phyloP scores from a whole-genome alignment of 192 early-diverging fungal species.

The Physocladia obscura region DNA sequence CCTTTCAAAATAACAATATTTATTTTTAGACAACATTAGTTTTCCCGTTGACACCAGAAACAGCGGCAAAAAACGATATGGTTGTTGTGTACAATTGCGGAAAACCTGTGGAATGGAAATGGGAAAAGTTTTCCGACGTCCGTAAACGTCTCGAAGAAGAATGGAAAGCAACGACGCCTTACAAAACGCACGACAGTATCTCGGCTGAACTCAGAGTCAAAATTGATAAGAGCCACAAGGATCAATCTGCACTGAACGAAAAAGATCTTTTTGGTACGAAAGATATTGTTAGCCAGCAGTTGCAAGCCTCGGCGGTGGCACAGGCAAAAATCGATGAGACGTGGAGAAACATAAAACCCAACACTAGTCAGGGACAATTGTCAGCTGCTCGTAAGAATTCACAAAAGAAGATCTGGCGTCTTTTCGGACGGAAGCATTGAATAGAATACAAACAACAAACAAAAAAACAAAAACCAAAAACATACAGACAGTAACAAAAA shows the following conservation, averaged over 20 bases:
- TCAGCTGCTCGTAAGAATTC: too few species aligned
- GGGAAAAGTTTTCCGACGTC: constrained; percentile 28
- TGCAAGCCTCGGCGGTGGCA: too few species aligned
- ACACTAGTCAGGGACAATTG: too few species aligned
- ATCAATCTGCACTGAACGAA: background rate
- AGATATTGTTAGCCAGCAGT: background rate
- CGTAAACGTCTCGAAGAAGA: constrained; percentile 17
- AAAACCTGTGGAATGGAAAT: background rate
- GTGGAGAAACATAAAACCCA: too few species aligned
- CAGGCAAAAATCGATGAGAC: too few species aligned
- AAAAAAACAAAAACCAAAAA: too few species aligned
- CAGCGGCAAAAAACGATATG: background rate
- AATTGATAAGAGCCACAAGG: background rate
- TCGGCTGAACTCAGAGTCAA: constrained; percentile 2
- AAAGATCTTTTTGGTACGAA: background rate
- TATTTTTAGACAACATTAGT: constrained; percentile 8
- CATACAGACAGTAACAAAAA: too few species aligned
- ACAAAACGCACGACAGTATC: constrained; percentile 22
- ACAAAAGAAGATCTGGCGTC: too few species aligned
- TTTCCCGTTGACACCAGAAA: background rate
- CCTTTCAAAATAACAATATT: background rate
- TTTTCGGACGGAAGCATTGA: too few species aligned
- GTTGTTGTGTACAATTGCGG: constrained; percentile 25
- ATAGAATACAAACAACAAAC: too few species aligned
- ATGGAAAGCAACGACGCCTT: background rate